Conservation (phyloP, 116 monocot genomes). For the Dioscorea cayenensis region DNA sequence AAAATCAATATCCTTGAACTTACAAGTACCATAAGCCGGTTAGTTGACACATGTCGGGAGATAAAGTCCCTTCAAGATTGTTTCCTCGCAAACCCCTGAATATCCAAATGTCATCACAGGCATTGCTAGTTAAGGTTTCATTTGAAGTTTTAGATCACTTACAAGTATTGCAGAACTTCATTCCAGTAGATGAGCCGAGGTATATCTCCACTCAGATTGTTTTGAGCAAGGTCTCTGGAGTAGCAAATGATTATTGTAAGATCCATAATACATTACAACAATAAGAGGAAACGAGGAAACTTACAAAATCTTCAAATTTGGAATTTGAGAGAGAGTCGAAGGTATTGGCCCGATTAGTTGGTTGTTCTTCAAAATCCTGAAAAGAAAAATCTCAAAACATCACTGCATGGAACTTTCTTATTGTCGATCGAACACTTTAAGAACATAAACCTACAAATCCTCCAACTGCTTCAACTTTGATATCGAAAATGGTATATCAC, state of each 20-base stretch:
- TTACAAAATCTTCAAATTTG: conserved; percentile 85
- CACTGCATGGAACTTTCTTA: background rate
- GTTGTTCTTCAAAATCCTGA: conserved; percentile 86
- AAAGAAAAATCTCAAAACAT: background rate
- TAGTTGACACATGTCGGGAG: conserved; percentile 90
- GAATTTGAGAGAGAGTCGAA: conserved; percentile 91
- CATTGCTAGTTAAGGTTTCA: background rate
- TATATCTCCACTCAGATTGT: conserved; percentile 84
- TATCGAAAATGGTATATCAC: conserved; percentile 91
- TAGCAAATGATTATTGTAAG: background rate
- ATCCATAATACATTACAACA: background rate
- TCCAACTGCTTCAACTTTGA: conserved; percentile 88
- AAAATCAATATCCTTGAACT: conserved; percentile 16
- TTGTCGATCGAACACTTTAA: background rate
- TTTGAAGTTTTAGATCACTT: conserved; percentile 9
- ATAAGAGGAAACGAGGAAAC: background rate
- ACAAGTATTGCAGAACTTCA: conserved; percentile 92
- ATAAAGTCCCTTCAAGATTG: conserved; percentile 77
- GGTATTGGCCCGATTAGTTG: conserved; percentile 81
- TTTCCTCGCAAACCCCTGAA: conserved; percentile 78
- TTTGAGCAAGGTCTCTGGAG: conserved; percentile 83
- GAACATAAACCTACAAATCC: conserved; percentile 43
- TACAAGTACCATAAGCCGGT: conserved; percentile 97
- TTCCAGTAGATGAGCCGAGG: conserved; percentile 94
- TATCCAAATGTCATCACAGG: background rate